phyloP scores from a whole-genome alignment of 768 basidiomycete genomes.

The Galerina sulciceps region DNA sequence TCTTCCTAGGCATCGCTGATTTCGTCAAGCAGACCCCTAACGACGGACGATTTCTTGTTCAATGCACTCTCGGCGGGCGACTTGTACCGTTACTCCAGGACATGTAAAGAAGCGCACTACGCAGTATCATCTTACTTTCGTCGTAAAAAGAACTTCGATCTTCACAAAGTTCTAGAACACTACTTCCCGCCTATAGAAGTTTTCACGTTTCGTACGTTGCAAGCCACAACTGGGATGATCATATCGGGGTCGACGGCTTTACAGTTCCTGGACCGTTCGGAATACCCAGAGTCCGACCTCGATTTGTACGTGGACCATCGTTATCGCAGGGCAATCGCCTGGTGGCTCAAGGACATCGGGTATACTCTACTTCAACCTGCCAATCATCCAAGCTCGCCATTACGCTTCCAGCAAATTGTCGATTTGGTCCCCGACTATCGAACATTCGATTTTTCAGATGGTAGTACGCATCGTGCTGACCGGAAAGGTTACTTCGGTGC shows the following conservation, averaged over 20 bases:
- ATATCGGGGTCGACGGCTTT: constrained; percentile 15
- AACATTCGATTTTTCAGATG: background rate
- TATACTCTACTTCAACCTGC: constrained; percentile 20
- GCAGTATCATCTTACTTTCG: constrained; percentile 8
- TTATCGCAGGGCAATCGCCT: constrained; percentile 31
- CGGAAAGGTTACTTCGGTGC: constrained; percentile 22
- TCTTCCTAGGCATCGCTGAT: no score
- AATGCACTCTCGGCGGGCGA: constrained; percentile 24
- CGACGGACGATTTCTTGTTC: constrained; percentile 9
- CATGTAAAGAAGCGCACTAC: constrained; percentile 19
- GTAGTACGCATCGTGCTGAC: background rate
- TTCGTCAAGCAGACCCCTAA: background rate
- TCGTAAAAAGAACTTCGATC: background rate
- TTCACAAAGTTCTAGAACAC: background rate
- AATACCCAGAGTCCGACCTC: constrained; percentile 18
- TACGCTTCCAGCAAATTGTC: background rate
- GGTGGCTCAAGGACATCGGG: constrained; percentile 30
- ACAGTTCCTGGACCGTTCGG: constrained; percentile 8
- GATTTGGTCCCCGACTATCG: background rate
- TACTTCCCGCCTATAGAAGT: constrained; percentile 28
- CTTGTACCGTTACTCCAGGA: constrained; percentile 22
- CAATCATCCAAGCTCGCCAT: background rate
- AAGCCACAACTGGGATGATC: constrained; percentile 4
- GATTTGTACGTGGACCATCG: constrained; percentile 31
- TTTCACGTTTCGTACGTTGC: background rate